These are phyloP conservation scores for Verticillium zaregamsianum DNA, from an alignment of 2,329 filamentous ascomycete genomes.

Conservation along the genomic window DNA sequence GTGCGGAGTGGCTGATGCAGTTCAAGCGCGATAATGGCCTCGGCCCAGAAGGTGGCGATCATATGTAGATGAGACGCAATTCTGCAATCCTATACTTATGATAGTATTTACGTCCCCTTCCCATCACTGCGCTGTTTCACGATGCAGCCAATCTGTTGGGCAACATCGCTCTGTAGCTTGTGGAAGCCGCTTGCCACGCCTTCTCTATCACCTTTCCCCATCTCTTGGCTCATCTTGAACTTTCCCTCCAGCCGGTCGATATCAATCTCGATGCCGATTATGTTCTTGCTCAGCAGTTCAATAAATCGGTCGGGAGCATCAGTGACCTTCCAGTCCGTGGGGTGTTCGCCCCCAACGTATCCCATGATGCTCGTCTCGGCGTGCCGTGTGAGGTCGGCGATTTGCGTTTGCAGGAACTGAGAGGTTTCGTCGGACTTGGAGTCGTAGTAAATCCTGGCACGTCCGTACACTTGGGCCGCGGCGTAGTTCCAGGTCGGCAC, in stretches of 20 bases:
- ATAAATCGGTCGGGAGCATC: constrained; percentile 56
- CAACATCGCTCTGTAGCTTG: not conserved
- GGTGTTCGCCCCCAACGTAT: constrained; percentile 34
- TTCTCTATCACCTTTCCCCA: constrained; percentile 19
- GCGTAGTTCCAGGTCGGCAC: constrained; percentile 70
- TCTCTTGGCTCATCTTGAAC: constrained; percentile 65
- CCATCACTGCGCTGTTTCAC: not conserved
- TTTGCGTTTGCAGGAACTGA: constrained; percentile 44
- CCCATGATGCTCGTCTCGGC: constrained; percentile 54
- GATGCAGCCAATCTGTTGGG: not conserved
- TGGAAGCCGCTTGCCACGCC: not conserved
- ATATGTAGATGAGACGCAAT: no score
- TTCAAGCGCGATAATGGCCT: constrained; percentile 2
- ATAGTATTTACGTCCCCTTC: not conserved
- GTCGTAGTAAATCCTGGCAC: constrained; percentile 49
- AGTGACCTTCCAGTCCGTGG: constrained; percentile 48
- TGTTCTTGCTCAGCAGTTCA: constrained; percentile 51
- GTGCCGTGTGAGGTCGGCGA: constrained; percentile 46
- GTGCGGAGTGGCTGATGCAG: constrained; percentile 21
- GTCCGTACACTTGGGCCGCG: constrained; percentile 60
- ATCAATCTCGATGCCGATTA: constrained; percentile 57
- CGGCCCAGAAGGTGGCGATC: no score
- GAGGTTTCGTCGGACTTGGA: constrained; percentile 37
- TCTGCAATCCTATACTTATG: no score
- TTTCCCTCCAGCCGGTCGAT: constrained; percentile 54